phyloP scores from a whole-genome alignment of 352 stramenopile genomes.

The Phytophthora ramorum region DNA sequence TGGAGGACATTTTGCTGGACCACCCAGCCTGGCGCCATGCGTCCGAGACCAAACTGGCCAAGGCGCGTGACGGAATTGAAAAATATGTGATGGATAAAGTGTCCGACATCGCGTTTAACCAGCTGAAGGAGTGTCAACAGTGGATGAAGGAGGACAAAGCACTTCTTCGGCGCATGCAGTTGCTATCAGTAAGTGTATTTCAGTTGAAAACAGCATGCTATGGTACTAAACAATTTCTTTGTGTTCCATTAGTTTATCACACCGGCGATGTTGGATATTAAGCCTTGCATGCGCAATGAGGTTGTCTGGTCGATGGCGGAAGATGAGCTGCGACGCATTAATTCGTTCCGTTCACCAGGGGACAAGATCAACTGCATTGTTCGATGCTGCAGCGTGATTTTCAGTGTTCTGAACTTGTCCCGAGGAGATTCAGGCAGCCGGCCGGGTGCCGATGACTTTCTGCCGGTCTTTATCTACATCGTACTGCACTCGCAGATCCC shows the following conservation, averaged over 20 bases:
- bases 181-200: constrained; percentile 65
- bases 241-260: constrained; percentile 51
- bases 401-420: constrained; percentile 87
- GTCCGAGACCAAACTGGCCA: constrained; percentile 64
- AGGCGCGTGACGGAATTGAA: constrained; percentile 86
- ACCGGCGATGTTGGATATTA: constrained; percentile 91
- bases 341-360: constrained; percentile 79
- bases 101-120: constrained; percentile 77
- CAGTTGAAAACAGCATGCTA: background rate
- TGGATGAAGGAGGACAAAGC: constrained; percentile 81
- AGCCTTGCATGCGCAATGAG: constrained; percentile 90
- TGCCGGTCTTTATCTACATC: constrained; percentile 94
- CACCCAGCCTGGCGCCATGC: constrained; percentile 74
- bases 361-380: constrained; percentile 94
- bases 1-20: constrained; percentile 61
- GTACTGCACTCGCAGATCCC: constrained; percentile 91
- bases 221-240: background rate
- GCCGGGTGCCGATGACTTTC: constrained; percentile 90
- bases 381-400: constrained; percentile 90
- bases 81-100: constrained; percentile 94
- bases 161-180: constrained; percentile 80
- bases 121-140: constrained; percentile 63
- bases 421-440: constrained; percentile 70
- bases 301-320: constrained; percentile 90
- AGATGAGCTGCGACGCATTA: constrained; percentile 91